phyloP scores from a whole-genome alignment of 1,284 basidiomycete species.

The Sanghuangporus sanghuang region DNA sequence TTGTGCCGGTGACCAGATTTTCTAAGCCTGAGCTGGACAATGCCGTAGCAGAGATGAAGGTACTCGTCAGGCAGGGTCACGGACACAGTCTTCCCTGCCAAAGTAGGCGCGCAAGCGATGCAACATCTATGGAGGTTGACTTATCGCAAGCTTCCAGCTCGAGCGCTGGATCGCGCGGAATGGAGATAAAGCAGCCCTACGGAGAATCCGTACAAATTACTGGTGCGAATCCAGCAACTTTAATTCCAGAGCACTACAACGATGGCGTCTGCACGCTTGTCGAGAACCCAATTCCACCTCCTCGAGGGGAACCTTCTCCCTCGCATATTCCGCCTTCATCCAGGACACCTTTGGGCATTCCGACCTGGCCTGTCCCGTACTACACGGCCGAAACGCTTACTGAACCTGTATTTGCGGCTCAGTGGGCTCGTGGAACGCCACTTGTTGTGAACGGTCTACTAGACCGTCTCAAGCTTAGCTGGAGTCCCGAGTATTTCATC shows the following conservation, averaged over 20 bases:
- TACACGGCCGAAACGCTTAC: constrained; percentile 51
- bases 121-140: constrained; percentile 1
- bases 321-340: constrained; percentile 13
- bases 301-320: background rate
- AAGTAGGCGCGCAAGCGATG: background rate
- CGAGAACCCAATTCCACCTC: constrained; percentile 9
- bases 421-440: constrained; percentile 74
- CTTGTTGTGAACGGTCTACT: constrained; percentile 68
- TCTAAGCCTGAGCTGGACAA: constrained; percentile 56
- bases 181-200: background rate
- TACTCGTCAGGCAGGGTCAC: constrained; percentile 53
- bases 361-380: constrained; percentile 38
- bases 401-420: constrained; percentile 54
- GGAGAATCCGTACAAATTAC: background rate
- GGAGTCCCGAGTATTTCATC: constrained; percentile 82
- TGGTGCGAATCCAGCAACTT: background rate
- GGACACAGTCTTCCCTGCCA: constrained; percentile 30
- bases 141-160: background rate
- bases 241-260: constrained; percentile 5
- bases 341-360: constrained; percentile 26
- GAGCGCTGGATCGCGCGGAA: background rate
- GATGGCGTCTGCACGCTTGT: constrained; percentile 10
- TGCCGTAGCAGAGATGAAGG: constrained; percentile 64
- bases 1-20: constrained; percentile 80
- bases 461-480: constrained; percentile 58